phyloP scores from a whole-genome alignment of 352 stramenopile genomes.

The Pilasporangium apinafurcum region DNA sequence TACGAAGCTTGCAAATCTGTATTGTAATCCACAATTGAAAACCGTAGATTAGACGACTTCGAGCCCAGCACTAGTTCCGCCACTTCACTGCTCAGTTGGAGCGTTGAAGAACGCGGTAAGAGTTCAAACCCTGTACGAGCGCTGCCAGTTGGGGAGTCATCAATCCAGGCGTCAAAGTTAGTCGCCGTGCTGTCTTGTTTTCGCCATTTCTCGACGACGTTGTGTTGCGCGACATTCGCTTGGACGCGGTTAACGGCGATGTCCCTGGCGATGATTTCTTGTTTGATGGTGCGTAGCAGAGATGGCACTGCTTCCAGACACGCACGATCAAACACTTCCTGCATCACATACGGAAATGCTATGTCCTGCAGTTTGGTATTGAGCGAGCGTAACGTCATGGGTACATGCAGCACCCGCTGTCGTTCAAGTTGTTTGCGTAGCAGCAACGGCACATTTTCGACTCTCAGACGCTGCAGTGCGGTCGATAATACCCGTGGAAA shows the following conservation, averaged over 20 bases:
- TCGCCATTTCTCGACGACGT: slow-evolving; percentile 45
- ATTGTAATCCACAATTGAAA: slow-evolving; percentile 69
- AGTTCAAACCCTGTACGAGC: slow-evolving; percentile 61
- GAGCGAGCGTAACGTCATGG: slow-evolving; percentile 36
- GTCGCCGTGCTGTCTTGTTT: slow-evolving; percentile 21
- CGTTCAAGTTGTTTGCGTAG: slow-evolving; percentile 27
- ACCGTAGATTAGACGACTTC: slow-evolving; percentile 45
- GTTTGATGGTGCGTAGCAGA: slow-evolving; percentile 55
- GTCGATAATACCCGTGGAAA: slow-evolving; percentile 59
- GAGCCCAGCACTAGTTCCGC: slow-evolving; percentile 44
- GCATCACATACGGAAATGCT: slow-evolving; percentile 55
- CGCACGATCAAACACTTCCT: slow-evolving; percentile 48
- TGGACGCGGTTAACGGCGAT: slow-evolving; percentile 29
- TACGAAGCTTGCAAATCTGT: slow-evolving; percentile 10
- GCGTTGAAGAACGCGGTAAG: slow-evolving; percentile 14
- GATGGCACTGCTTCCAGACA: slow-evolving; percentile 60
- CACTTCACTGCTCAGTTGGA: slow-evolving; percentile 55
- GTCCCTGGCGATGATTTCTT: slow-evolving; percentile 41
- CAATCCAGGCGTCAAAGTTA: slow-evolving; percentile 63
- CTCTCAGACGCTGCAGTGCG: slow-evolving; percentile 27
- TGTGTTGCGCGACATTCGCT: slow-evolving; percentile 32
- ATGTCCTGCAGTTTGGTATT: slow-evolving; percentile 31
- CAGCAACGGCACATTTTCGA: slow-evolving; percentile 44
- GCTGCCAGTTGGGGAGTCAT: slow-evolving; percentile 35
- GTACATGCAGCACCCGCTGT: slow-evolving; percentile 39